Evolutionary conservation across 805 yeast species (phyloP).

Genomic region (Myxozyma lipomycoides): DNA sequence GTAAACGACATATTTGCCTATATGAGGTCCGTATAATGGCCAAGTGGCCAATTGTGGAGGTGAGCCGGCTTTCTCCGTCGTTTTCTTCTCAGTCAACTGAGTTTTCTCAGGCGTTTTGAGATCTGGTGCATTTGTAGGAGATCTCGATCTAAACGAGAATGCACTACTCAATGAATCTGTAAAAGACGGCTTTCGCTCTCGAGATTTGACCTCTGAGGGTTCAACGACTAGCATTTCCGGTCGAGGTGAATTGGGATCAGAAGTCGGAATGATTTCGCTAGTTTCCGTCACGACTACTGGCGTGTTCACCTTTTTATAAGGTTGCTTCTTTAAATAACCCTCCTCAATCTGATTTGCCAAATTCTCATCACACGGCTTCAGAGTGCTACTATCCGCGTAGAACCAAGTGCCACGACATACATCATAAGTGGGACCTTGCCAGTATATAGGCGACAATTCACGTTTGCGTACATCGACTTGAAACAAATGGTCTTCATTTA

Average conservation of each 20-base stretch:
- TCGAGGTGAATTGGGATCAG: not conserved
- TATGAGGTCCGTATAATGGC: slow-evolving; percentile 29
- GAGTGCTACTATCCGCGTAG: slow-evolving; percentile 40
- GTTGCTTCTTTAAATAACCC: slow-evolving; percentile 45
- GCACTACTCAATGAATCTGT: slow-evolving; percentile 22
- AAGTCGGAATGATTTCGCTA: not conserved
- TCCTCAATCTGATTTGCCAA: slow-evolving; percentile 58
- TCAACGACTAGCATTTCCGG: not conserved
- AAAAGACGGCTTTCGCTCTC: slow-evolving; percentile 14
- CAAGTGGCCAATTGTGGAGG: slow-evolving; percentile 14
- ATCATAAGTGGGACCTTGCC: slow-evolving; percentile 85
- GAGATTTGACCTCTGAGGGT: not conserved
- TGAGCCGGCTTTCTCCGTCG: not conserved
- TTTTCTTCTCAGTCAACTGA: not conserved
- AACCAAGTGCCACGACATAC: slow-evolving; percentile 88
- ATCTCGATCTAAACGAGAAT: slow-evolving; percentile 17
- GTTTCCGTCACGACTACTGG: slow-evolving; percentile 5
- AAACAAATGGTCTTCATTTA: slow-evolving; percentile 76
- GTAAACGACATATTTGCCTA: slow-evolving; percentile 30
- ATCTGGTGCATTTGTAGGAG: slow-evolving; percentile 10
- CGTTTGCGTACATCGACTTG: slow-evolving; percentile 59
- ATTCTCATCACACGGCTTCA: slow-evolving; percentile 49
- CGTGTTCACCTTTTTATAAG: slow-evolving; percentile 36
- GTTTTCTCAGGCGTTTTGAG: not conserved
- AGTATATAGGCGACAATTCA: slow-evolving; percentile 65